Base-by-base conservation (phyloP, 176 grass and related monocot species). In the Musa schizocarpa region DNA sequence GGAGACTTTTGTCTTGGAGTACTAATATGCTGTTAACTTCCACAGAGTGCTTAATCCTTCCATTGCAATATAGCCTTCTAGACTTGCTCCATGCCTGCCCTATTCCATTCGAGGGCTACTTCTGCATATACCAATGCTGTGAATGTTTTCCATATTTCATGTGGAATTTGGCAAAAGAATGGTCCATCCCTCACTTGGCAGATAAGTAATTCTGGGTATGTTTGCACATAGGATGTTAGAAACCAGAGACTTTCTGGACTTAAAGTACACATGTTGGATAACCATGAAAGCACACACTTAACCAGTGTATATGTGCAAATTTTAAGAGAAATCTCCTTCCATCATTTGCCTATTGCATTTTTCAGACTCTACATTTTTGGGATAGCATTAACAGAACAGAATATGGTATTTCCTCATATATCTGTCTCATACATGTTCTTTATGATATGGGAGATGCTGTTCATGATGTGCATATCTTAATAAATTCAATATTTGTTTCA, bases 401-500 rank as follows among this genome's bases (percentile, higher is more conserved):
- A 49, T 49, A 13, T 51, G 8, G 29, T 50, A 50, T 50, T 50
- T 70, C 1, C 19, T 52, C 3, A 2, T 20, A 9, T 20, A n/a
- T 48, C 13, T 43, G 20, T 50, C 7, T 58, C 22, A 9, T 17
- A 65, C 22, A 9, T 68, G 76, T 70, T 75, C n/a, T 80, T 21
- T 61, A 71, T 84, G 16, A 77, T 34, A 56, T 71, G 23, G 29
- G 29, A 34, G 29, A 34, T 34, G 29, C 29, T 34, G 29, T 34
- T 34, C 29, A 58, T 9, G 27, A 9, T 21, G 3, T 67, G 49
- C 7, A 11, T 67, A 68, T 48, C 24, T 13, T 70, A 69, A 58
- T 23, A 27, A 58, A 29, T 23, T 66, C 56, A n/a, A 49, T 80
- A 29, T 12, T 72, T 29, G 74, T 71, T 50, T 52, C 82, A 95